Evolutionary conservation across 495 filamentous ascomycete genomes (phyloP).

Genomic region (Venustampulla echinocandica): DNA sequence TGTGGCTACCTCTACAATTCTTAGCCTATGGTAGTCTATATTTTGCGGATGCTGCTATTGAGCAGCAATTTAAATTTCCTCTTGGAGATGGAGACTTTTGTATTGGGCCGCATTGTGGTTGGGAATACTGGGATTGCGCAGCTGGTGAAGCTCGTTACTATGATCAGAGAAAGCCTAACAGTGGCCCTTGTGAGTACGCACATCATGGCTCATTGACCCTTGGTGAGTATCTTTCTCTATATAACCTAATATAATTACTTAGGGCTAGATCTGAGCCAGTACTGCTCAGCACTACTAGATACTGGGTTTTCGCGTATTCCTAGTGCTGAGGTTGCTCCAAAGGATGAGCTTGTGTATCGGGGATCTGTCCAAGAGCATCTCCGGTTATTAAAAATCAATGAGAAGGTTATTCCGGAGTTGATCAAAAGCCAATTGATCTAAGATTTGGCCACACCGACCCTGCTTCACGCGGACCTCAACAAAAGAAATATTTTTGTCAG

Average conservation of each 20-base stretch:
- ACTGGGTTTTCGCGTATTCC: constrained; percentile 31
- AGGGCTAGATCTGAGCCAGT: not conserved
- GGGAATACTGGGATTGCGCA: constrained; percentile 33
- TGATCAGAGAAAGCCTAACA: constrained; percentile 24
- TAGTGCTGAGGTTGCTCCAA: constrained; percentile 1
- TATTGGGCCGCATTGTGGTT: constrained; percentile 34
- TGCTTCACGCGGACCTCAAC: constrained; percentile 34
- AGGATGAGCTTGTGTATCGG: constrained; percentile 23
- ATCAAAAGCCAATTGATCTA: constrained; percentile 27
- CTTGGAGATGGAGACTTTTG: constrained; percentile 30
- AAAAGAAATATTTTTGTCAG: constrained; percentile 37
- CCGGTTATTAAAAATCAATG: constrained; percentile 25
- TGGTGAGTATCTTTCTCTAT: not conserved
- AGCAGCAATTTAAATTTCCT: constrained; percentile 20
- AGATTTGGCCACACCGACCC: constrained; percentile 25
- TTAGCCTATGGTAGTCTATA: constrained; percentile 37
- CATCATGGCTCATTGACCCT: constrained; percentile 23
- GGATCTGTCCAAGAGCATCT: constrained; percentile 30
- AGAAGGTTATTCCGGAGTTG: constrained; percentile 26
- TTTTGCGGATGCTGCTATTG: constrained; percentile 14
- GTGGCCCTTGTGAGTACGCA: constrained; percentile 33
- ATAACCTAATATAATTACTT: not conserved
- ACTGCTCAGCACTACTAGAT: constrained; percentile 26
- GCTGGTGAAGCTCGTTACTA: constrained; percentile 28
- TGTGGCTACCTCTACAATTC: constrained; percentile 32